These are phyloP conservation scores for Hypholoma fasciculare DNA, from an alignment of 768 basidiomycete species.

Conservation along the genomic window DNA sequence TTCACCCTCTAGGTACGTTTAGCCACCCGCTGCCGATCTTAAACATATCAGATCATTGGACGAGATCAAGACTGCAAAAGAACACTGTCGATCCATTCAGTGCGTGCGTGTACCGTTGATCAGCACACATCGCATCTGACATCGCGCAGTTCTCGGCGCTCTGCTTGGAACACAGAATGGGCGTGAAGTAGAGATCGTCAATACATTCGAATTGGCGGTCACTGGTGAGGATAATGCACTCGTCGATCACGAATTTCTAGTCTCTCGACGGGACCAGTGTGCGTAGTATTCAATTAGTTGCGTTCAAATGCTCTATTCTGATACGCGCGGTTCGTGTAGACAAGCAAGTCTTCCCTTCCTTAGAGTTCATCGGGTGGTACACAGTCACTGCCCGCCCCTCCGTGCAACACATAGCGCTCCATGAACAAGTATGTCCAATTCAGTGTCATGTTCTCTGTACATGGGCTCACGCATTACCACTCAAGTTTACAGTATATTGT, in stretches of 20 bases:
- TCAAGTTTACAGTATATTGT: conserved; percentile 80
- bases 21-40: conserved; percentile 97
- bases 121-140: conserved; percentile 5
- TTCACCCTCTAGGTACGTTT: conserved; percentile 21
- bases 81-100: conserved; percentile 64
- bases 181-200: conserved; percentile 95
- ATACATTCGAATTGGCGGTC: conserved; percentile 89
- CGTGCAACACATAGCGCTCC: conserved; percentile 74
- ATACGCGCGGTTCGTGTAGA: conserved; percentile 46
- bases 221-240: conserved; percentile 48
- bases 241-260: conserved; percentile 82
- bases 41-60: conserved; percentile 95
- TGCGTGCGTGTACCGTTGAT: conserved; percentile 27
- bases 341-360: conserved; percentile 96
- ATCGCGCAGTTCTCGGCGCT: conserved; percentile 77
- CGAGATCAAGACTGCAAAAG: conserved; percentile 77
- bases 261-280: conserved; percentile 87
- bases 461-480: background rate
- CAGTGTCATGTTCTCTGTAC: no score
- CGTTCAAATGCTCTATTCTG: background rate
- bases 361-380: conserved; percentile 99
- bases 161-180: conserved; percentile 93
- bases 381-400: conserved; percentile 79
- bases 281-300: conserved; percentile 18
- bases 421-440: conserved; percentile 68